Base-by-base conservation (phyloP, 495 filamentous ascomycete genomes). In the Podospora appendiculata region DNA sequence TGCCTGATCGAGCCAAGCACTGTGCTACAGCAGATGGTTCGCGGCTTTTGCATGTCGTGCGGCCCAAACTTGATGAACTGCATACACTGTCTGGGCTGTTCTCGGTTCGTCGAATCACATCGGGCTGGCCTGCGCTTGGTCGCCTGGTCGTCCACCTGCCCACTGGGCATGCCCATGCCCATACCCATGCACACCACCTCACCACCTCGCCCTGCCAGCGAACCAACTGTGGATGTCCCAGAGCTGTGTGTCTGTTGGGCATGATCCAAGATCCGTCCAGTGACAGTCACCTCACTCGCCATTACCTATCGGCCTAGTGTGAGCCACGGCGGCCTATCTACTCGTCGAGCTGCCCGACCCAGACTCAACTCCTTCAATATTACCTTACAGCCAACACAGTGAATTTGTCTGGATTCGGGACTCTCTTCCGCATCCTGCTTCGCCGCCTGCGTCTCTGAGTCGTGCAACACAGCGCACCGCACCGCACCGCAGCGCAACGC, bases 1-100 rank as follows among this genome's bases (percentile, higher is more conserved):
- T 9, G 0, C 17, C n/a, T 39, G 6, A 8, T 0, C 25, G 11
- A 16, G 16, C 19, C 9, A 39, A 35, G 36, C 34, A 8, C 12
- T 12, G 10, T 12, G 17, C 47, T 49, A 53, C 55, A 53, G 55
- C 53, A 11, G 11, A 18, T 2, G 7, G 47, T 16, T 8, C 13
- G 41, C 17, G 41, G 13, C 13, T 4, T 4, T 12, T 44, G 41
- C 13, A 2, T 17, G 13, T 44, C 13, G 13, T 17, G 41, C 41
- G 17, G 41, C 41, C 41, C 41, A 44, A 44, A 44, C 8, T 41
- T 7, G 38, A 16, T 6, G 38, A 12, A 41, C 38, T 12, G 12
- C 17, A 17, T 17, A 12, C 41, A 47, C 18, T 19, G 32, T 11
- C 10, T 19, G 32, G 18, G 18, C 16, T 19, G 7, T 34, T 25